phyloP scores from a whole-genome alignment of 164 flowering plant species.

The Vitis amurensis region DNA sequence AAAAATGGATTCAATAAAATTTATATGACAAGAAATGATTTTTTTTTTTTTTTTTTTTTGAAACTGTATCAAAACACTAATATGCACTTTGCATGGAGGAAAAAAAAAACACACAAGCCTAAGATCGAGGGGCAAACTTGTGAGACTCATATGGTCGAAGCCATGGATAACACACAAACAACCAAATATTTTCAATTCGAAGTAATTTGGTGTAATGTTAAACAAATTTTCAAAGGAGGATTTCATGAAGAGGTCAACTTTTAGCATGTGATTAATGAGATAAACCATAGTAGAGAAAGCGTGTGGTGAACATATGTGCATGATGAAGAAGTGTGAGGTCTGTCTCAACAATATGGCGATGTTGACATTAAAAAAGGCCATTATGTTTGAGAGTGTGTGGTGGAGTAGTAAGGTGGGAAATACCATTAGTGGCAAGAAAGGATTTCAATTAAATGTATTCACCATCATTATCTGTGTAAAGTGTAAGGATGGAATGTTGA shows the following conservation, averaged over 20 bases:
- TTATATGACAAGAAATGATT: too few species aligned
- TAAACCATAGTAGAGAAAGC: background rate
- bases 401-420: constrained; percentile 1
- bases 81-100: constrained; percentile 5
- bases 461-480: background rate
- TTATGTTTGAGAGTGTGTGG: background rate
- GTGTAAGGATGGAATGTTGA: background rate
- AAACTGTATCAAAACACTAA: background rate
- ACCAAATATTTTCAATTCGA: constrained; percentile 1
- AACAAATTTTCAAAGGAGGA: constrained; percentile 1
- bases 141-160: constrained; percentile 3
- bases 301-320: background rate
- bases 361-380: too few species aligned
- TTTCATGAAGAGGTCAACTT: background rate
- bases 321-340: background rate
- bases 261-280: background rate
- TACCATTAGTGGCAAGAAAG: constrained; percentile 1
- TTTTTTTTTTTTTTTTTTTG: too few species aligned
- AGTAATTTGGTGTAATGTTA: background rate
- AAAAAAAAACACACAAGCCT: background rate
- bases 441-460: background rate
- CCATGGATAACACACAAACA: background rate
- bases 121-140: background rate
- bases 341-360: too few species aligned
- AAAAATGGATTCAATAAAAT: background rate